Base-by-base conservation (phyloP, 129 eudicot genomes). In the Tanacetum coccineum region DNA sequence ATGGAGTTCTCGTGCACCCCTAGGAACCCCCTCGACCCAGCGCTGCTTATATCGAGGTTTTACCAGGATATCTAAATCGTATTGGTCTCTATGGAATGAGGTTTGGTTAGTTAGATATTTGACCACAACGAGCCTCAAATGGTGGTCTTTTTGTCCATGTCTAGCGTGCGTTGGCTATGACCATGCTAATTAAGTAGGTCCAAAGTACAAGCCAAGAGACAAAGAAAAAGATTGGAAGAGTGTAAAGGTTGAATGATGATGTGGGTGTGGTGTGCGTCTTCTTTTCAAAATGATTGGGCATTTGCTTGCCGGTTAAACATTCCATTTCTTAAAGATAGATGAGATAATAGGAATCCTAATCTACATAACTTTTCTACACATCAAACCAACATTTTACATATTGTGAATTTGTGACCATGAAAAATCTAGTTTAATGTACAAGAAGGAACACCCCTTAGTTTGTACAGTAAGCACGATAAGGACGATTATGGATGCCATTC, bases 201-300 rank as follows among this genome's bases (percentile, higher is more conserved):
- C 62, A 13, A 66, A 36, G 42, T 36, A 7, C 42, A 36, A 36
- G 4, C 54, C 62, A 32, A 68, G 62, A 32, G 78, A 65, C 74
- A 67, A 59, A 45, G 58, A 67, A 67, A 68, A n/a, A 54, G 69
- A n/a, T 36, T 75, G 36, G 64, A 67, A 59, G 79, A 59, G 79
- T 67, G 79, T 75, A 75, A 75, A 75, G 74, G 63, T 73, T 59
- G 63, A 59, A 75, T 75, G 79, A 75, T 75, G 69, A 75, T 75
- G 79, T 59, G 74, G 66, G 79, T 50, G 22, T 58, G 66, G 70
- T 65, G 76, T 72, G 52, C 62, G 78, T 52, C 50, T 65, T 30
- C 62, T 50, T 49, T 61, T 61, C 69, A 49, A 71, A 39, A 61
- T 61, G 66, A 65, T 55, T 44, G 65, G 65, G 25, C 79, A 52